Conservation (phyloP, 495 filamentous ascomycete species). For the Penicillium lagena region DNA sequence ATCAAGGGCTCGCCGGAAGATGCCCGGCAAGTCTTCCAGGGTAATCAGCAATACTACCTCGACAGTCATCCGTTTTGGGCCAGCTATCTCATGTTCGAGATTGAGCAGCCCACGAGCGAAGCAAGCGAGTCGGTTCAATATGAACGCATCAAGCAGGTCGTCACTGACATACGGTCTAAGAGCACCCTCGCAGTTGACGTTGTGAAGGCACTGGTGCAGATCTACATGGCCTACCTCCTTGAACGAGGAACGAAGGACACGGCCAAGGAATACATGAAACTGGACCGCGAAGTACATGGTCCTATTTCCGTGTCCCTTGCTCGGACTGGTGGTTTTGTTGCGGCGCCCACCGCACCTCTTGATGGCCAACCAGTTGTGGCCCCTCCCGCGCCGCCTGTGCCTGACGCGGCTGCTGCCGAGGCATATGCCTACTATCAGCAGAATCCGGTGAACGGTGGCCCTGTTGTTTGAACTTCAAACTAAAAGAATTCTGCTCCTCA, state of each 20-base stretch:
- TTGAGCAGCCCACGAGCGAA: conserved; percentile 72
- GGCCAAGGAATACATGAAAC: conserved; percentile 75
- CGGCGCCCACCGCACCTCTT: conserved; percentile 5
- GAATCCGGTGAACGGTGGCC: conserved; percentile 25
- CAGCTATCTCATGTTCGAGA: conserved; percentile 83
- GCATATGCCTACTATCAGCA: conserved; percentile 37
- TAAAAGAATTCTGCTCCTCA: too few species aligned
- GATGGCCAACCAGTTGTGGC: conserved; percentile 8
- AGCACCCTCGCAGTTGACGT: conserved; percentile 60
- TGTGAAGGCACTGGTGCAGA: conserved; percentile 70
- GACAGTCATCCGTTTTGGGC: conserved; percentile 91
- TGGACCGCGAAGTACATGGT: conserved; percentile 86
- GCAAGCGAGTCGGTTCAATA: conserved; percentile 61
- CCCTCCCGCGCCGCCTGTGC: conserved; percentile 8
- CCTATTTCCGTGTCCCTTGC: conserved; percentile 32
- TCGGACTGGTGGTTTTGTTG: conserved; percentile 25
- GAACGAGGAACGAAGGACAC: conserved; percentile 76
- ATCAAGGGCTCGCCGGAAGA: conserved; percentile 80
- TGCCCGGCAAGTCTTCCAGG: conserved; percentile 77
- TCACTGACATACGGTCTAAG: conserved; percentile 68
- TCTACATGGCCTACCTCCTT: conserved; percentile 80
- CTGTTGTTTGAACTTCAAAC: conserved; percentile 5
- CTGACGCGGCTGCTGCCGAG: conserved; percentile 18
- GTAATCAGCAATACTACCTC: conserved; percentile 77
- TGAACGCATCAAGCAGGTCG: conserved; percentile 71